Evolutionary conservation across 2,329 filamentous ascomycete species (phyloP).

Genomic region (Sphaerulina populicola): DNA sequence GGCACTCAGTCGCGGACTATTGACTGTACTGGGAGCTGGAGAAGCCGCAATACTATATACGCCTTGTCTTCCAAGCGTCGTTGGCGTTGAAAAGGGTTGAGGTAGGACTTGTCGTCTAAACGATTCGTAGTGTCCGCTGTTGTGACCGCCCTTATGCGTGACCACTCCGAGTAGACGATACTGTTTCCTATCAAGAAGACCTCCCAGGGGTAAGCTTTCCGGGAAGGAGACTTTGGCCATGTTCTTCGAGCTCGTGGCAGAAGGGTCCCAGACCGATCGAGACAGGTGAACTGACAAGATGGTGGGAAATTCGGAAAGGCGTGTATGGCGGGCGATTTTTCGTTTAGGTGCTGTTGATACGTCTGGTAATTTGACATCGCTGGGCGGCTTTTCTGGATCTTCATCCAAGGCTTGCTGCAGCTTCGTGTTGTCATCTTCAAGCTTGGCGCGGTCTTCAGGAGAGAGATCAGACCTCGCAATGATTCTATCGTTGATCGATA

Average conservation of each 20-base stretch:
- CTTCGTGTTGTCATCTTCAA: conserved; percentile 54
- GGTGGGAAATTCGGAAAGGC: conserved; percentile 79
- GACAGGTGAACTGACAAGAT: conserved; percentile 87
- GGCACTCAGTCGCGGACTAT: conserved; percentile 34
- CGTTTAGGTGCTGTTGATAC: conserved; percentile 66
- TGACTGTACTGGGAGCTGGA: conserved; percentile 31
- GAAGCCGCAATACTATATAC: conserved; percentile 56
- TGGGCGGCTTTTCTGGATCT: conserved; percentile 70
- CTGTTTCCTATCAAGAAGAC: conserved; percentile 64
- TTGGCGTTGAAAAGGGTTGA: conserved; percentile 72
- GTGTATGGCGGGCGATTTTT: conserved; percentile 77
- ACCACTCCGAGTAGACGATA: conserved; percentile 83
- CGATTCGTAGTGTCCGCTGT: conserved; percentile 94
- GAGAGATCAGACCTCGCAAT: conserved; percentile 46
- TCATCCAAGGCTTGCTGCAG: conserved; percentile 63
- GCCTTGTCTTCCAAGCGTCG: conserved; percentile 66
- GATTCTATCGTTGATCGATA: conserved; percentile 55
- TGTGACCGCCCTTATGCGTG: conserved; percentile 89
- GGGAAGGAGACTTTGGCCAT: conserved; percentile 89
- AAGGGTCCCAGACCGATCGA: conserved; percentile 78
- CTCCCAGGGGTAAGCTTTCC: conserved; percentile 73
- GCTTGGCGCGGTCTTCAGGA: conserved; percentile 35
- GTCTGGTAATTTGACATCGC: conserved; percentile 67
- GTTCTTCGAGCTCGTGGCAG: conserved; percentile 73
- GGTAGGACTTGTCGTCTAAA: conserved; percentile 79